Percentiles rank a stretch among this genome's conserved stretches.
Conservation (phyloP, 2,329 filamentous ascomycete genomes). For the Dendrostoma leiphaemia region DNA sequence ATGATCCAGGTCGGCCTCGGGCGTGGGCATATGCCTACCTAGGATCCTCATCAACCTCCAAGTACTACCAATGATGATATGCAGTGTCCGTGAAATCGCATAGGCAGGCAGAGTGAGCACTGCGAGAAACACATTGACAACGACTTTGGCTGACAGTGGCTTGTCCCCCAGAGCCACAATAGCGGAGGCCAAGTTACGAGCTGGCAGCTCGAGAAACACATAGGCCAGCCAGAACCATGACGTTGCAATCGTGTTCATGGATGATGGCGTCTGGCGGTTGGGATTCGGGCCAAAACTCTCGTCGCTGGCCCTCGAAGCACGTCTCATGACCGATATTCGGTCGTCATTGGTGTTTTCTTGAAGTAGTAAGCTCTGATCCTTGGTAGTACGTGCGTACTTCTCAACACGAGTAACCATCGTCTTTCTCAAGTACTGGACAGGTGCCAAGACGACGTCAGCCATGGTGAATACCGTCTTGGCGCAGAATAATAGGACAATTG, state of each 20-base stretch:
- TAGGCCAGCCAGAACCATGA: neutral
- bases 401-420: neutral
- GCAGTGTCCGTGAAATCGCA: neutral
- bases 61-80: neutral
- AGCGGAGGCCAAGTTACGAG: neutral
- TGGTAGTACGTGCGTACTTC: neutral
- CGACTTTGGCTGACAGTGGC: neutral
- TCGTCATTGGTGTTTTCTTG: neutral
- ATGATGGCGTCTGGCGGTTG: neutral
- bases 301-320: too few relatives aligned
- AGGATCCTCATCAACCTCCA: neutral
- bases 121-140: neutral
- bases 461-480: neutral
- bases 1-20: neutral
- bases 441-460: neutral
- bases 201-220: constrained; percentile 3
- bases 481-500: neutral
- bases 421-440: neutral
- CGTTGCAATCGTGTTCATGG: neutral
- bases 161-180: neutral
- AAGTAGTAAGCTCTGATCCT: neutral
- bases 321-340: too few relatives aligned
- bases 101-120: neutral
- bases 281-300: neutral
- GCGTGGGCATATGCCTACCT: neutral